Percentiles rank a stretch among this genome's conserved stretches.
These are phyloP conservation scores for Holtermannia corniformis DNA, from an alignment of 768 basidiomycete species.

Conservation along the genomic window DNA sequence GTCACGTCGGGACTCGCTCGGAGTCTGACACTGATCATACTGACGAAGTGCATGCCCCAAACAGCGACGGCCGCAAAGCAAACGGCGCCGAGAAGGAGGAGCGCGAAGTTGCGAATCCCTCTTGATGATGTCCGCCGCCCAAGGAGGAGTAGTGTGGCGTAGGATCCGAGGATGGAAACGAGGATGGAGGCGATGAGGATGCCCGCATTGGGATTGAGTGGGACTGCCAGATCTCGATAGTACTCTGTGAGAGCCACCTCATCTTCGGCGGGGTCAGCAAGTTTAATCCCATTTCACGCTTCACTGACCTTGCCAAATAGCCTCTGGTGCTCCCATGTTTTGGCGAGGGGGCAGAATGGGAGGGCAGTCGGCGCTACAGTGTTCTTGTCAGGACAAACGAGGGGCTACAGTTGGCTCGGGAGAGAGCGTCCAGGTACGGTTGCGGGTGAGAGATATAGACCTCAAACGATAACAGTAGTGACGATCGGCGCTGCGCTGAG, in stretches of 20 bases:
- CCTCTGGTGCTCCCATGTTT: constrained; percentile 23
- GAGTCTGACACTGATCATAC: constrained; percentile 33
- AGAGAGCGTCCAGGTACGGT: no score
- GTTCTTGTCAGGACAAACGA: no score
- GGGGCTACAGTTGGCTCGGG: no score
- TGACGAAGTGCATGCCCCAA: constrained; percentile 41
- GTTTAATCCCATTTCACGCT: not conserved
- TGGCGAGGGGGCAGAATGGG: no score
- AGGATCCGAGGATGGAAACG: constrained; percentile 42
- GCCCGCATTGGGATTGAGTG: constrained; percentile 34
- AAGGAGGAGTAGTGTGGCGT: constrained; percentile 40
- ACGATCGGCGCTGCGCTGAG: no score
- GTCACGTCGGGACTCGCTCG: constrained; percentile 23
- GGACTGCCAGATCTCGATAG: constrained; percentile 28
- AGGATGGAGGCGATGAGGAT: constrained; percentile 40
- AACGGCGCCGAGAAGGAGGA: constrained; percentile 31
- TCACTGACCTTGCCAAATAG: constrained; percentile 32
- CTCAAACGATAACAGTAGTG: no score
- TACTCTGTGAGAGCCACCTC: constrained; percentile 27
- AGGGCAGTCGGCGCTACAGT: no score
- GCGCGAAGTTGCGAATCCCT: constrained; percentile 31
- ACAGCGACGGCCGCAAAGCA: constrained; percentile 40
- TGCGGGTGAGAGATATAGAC: no score
- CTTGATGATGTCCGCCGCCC: constrained; percentile 32
- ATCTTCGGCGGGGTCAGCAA: constrained; percentile 14